Conservation (phyloP, 108 stramenopile genomes). For the Conticribra guillardii region DNA sequence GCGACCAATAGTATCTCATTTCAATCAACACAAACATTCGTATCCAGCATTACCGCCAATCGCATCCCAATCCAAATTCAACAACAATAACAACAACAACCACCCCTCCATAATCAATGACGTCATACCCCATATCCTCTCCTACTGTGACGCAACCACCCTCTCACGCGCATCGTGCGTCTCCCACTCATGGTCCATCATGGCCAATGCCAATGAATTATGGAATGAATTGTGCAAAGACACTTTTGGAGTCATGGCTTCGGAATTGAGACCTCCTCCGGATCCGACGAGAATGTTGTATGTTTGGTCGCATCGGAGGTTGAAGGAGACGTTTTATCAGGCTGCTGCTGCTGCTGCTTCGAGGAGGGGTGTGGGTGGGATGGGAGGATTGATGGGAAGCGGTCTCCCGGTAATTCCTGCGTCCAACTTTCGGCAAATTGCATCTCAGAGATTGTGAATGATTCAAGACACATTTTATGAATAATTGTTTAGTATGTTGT, state of each 20-base stretch:
- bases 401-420: too few species aligned
- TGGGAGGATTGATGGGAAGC: background rate
- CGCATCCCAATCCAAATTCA: too few species aligned
- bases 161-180: conserved; percentile 43
- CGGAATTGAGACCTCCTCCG: conserved; percentile 43
- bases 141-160: conserved; percentile 52
- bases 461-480: too few species aligned
- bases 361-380: background rate
- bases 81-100: too few species aligned
- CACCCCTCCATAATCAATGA: too few species aligned
- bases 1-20: too few species aligned
- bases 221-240: conserved; percentile 55
- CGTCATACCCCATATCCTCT: conserved; percentile 52
- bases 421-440: too few species aligned
- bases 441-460: too few species aligned
- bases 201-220: conserved; percentile 41
- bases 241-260: conserved; percentile 47
- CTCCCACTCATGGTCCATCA: conserved; percentile 39
- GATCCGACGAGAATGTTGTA: conserved; percentile 58
- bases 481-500: too few species aligned
- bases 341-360: too few species aligned
- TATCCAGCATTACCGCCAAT: too few species aligned
- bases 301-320: conserved; percentile 42
- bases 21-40: too few species aligned
- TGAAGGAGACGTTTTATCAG: conserved; percentile 39